Conservation (phyloP, 2,329 filamentous ascomycete species). For the Curvularia eragrostidis region DNA sequence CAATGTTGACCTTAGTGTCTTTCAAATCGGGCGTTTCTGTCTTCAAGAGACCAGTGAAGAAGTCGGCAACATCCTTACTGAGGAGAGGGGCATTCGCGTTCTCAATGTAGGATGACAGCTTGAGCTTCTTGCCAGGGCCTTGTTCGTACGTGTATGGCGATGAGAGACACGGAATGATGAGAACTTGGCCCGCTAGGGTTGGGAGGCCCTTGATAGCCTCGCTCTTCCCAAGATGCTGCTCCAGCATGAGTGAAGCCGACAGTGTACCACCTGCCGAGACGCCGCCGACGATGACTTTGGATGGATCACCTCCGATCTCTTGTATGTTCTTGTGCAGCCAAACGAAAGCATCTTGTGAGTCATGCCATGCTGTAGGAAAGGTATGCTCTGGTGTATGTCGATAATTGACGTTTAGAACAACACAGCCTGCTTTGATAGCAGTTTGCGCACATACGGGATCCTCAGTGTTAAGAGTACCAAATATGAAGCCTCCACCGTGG, state of each 20-base stretch:
- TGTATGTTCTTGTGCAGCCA: constrained; percentile 60
- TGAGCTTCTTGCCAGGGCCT: constrained; percentile 50
- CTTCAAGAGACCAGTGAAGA: constrained; percentile 41
- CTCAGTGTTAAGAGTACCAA: constrained; percentile 62
- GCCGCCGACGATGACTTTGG: constrained; percentile 58
- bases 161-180: constrained; percentile 50
- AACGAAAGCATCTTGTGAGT: constrained; percentile 61
- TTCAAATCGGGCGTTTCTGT: constrained; percentile 30
- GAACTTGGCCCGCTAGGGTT: constrained; percentile 57
- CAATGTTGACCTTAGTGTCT: constrained; percentile 43
- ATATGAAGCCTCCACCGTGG: constrained; percentile 64
- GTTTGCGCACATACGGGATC: constrained; percentile 60
- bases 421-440: constrained; percentile 51
- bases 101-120: constrained; percentile 52
- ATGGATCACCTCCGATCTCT: constrained; percentile 50
- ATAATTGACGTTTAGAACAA: constrained; percentile 65
- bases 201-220: constrained; percentile 34
- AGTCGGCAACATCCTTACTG: constrained; percentile 48
- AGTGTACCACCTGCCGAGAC: constrained; percentile 61
- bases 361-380: constrained; percentile 62
- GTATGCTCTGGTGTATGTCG: constrained; percentile 63
- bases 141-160: constrained; percentile 44
- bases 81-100: constrained; percentile 58
- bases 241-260: constrained; percentile 53
- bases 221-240: constrained; percentile 54